Evolutionary conservation across 2,329 filamentous ascomycete species (phyloP).

Genomic region (Fusarium pininemorale): DNA sequence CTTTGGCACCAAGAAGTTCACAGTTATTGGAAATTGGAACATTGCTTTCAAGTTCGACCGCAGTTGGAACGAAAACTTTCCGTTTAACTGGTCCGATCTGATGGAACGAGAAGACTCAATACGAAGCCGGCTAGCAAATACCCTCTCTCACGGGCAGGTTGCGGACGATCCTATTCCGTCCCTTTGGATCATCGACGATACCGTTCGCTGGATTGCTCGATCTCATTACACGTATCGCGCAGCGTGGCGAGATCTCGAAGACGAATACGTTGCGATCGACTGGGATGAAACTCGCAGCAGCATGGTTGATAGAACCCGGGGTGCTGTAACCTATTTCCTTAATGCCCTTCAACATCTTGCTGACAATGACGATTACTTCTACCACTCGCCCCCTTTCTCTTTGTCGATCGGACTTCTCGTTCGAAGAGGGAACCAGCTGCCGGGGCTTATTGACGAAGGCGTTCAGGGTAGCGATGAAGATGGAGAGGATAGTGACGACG

Average conservation of each 20-base stretch:
- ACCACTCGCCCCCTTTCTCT: background rate
- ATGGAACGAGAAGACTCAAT: accelerated
- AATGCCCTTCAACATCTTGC: too few species aligned
- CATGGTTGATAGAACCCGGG: too few species aligned
- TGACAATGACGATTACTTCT: too few species aligned
- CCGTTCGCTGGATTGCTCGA: background rate
- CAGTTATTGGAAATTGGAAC: background rate
- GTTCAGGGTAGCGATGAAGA: background rate
- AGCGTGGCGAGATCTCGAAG: too few species aligned
- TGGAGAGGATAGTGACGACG: background rate
- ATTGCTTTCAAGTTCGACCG: background rate
- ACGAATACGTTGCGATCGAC: too few species aligned
- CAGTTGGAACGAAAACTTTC: background rate
- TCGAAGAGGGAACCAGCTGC: background rate
- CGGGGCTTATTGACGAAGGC: background rate
- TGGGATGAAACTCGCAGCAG: too few species aligned
- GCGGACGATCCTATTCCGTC: too few species aligned
- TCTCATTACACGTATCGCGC: too few species aligned
- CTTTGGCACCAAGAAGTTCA: background rate
- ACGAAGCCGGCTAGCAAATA: background rate
- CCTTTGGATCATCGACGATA: background rate
- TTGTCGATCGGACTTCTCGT: background rate
- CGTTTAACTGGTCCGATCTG: accelerated
- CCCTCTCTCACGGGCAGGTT: background rate
- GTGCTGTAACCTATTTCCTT: too few species aligned